phyloP scores from a whole-genome alignment of 2,329 filamentous ascomycete genomes.

The Claviceps sp. region DNA sequence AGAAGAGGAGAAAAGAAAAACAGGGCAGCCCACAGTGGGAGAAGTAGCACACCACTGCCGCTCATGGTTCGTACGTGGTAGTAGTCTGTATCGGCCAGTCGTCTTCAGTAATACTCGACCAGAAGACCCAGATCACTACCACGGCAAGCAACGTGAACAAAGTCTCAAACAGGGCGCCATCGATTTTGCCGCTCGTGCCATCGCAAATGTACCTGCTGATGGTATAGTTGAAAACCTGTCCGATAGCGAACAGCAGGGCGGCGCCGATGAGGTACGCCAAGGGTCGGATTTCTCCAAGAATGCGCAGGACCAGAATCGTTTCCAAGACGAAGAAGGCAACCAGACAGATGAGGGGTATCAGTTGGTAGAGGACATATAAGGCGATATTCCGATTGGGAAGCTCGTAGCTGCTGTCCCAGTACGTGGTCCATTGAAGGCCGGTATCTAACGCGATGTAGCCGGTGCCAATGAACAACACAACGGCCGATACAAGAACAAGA shows the following conservation, averaged over 20 bases:
- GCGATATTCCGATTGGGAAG: constrained; percentile 61
- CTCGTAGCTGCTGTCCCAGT: constrained; percentile 50
- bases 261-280: constrained; percentile 76
- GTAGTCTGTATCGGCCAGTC: constrained; percentile 65
- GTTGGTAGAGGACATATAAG: constrained; percentile 87
- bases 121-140: constrained; percentile 81
- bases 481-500: constrained; percentile 58
- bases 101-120: constrained; percentile 98
- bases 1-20: neutral
- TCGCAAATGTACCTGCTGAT: constrained; percentile 84
- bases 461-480: constrained; percentile 69
- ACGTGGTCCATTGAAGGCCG: constrained; percentile 70
- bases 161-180: constrained; percentile 85
- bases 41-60: neutral
- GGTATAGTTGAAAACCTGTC: constrained; percentile 93
- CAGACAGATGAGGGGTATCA: constrained; percentile 80
- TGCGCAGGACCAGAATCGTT: constrained; percentile 64
- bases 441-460: constrained; percentile 95
- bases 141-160: constrained; percentile 82
- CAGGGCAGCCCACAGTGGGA: neutral
- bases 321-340: constrained; percentile 78
- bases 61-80: constrained; percentile 24
- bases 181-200: constrained; percentile 72
- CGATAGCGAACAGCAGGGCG: constrained; percentile 72
- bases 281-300: constrained; percentile 81